phyloP scores from a whole-genome alignment of 2,329 filamentous ascomycete species.

The Xylariaceae sp. region DNA sequence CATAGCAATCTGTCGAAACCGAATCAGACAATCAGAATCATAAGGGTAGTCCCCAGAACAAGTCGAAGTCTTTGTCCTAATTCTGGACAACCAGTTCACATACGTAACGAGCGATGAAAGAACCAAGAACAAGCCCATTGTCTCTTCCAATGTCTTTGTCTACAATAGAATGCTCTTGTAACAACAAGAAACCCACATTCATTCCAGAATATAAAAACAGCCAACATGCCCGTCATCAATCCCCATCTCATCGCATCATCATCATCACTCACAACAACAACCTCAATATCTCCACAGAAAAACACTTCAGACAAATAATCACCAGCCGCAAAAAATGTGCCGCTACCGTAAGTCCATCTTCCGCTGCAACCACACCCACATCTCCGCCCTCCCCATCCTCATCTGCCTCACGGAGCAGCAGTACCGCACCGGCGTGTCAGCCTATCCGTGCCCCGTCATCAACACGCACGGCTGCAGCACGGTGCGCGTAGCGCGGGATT shows the following conservation, averaged over 20 bases:
- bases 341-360: constrained; percentile 24
- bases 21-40: no score
- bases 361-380: constrained; percentile 27
- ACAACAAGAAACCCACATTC: background rate
- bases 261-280: background rate
- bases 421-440: constrained; percentile 6
- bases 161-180: background rate
- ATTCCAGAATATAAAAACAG: background rate
- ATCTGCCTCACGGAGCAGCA: constrained; percentile 19
- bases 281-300: background rate
- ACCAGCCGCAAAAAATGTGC: constrained; percentile 24
- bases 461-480: constrained; percentile 21
- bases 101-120: background rate
- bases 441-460: constrained; percentile 18
- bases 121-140: background rate
- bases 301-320: background rate
- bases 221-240: background rate
- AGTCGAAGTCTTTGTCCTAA: background rate
- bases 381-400: constrained; percentile 9
- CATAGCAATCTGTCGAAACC: no score
- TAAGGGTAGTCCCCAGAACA: no score
- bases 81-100: no score
- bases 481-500: constrained; percentile 15
- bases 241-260: background rate
- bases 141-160: background rate